Percentiles rank a stretch among this genome's conserved stretches.
phyloP scores from a whole-genome alignment of 2,329 filamentous ascomycete genomes.

The Fusarium phyllophilum region DNA sequence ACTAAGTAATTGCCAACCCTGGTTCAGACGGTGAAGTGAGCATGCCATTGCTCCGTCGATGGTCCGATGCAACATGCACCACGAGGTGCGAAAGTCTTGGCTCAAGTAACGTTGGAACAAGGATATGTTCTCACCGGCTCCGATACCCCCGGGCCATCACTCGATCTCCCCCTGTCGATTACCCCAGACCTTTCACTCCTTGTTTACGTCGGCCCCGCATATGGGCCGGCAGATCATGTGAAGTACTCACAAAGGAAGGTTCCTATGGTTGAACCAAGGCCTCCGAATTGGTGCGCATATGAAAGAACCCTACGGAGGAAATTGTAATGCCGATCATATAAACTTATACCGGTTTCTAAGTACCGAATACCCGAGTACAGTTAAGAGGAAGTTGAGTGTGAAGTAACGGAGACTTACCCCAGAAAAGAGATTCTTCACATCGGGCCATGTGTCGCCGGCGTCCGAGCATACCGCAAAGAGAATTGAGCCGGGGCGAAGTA shows the following conservation, averaged over 20 bases:
- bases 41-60: neutral
- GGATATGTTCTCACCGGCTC: neutral
- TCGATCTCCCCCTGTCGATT: neutral
- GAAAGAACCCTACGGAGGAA: neutral
- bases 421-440: neutral
- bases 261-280: neutral
- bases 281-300: slow-evolving; percentile 10
- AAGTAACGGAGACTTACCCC: neutral
- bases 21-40: rapidly evolving
- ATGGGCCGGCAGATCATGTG: slow-evolving; percentile 13
- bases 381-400: rapidly evolving
- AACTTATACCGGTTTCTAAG: neutral
- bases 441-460: neutral
- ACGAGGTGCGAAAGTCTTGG: neutral
- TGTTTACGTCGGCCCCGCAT: neutral
- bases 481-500: neutral
- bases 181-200: neutral
- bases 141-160: neutral
- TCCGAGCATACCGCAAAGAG: slow-evolving; percentile 6
- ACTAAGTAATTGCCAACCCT: too few species aligned
- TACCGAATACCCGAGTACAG: neutral
- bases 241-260: neutral
- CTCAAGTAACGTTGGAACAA: neutral
- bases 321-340: neutral
- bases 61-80: neutral